Evolutionary conservation across 2,329 filamentous ascomycete genomes (phyloP).

Genomic region (Fusarium marasasianum): DNA sequence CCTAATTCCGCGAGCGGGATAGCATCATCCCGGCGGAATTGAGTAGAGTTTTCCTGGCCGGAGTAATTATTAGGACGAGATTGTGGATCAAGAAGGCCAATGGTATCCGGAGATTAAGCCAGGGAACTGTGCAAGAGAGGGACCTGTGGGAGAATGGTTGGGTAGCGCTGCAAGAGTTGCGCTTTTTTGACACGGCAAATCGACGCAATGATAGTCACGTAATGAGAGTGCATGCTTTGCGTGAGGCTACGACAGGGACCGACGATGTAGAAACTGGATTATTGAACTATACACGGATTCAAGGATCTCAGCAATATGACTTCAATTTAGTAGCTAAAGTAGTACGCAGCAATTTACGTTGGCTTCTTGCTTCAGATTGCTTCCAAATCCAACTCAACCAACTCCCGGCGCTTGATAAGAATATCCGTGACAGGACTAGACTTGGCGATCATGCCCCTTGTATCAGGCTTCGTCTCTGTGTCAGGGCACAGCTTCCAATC

Average conservation of each 20-base stretch:
- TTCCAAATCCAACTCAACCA: background rate
- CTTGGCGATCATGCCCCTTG: background rate
- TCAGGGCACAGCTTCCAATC: background rate
- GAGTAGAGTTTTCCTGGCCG: background rate
- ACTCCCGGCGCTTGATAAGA: background rate
- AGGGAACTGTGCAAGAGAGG: background rate
- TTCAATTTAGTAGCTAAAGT: too few species aligned
- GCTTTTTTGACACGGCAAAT: background rate
- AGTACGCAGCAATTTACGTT: accelerated
- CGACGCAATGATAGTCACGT: accelerated
- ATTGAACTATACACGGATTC: background rate
- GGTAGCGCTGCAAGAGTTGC: background rate
- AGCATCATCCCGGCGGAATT: background rate
- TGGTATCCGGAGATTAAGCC: accelerated
- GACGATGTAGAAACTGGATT: accelerated
- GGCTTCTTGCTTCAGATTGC: background rate
- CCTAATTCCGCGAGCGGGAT: background rate
- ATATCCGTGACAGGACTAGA: background rate
- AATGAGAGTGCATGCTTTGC: accelerated
- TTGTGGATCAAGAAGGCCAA: background rate
- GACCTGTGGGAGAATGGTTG: too few species aligned
- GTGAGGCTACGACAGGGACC: accelerated
- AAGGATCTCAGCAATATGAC: accelerated
- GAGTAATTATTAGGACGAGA: accelerated
- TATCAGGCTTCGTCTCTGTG: background rate